These are phyloP conservation scores for Echinosophora koreensis DNA, from an alignment of 306 rosid genomes.

Conservation along the genomic window DNA sequence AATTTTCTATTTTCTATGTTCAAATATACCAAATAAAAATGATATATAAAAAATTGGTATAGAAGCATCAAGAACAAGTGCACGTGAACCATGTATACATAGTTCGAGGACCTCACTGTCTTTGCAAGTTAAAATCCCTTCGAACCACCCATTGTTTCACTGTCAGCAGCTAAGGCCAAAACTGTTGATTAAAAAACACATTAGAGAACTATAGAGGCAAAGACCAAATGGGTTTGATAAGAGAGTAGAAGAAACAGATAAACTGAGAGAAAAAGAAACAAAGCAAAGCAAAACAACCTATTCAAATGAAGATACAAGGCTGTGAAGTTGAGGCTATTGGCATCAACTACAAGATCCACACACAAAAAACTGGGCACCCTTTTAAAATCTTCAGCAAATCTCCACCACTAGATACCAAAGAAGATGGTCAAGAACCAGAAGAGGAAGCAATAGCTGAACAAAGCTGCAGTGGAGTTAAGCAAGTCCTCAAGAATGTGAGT, in stretches of 20 bases:
- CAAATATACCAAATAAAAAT: background rate
- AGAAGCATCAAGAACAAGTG: constrained; percentile 45
- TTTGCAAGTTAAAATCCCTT: constrained; percentile 37
- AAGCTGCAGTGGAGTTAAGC: constrained; percentile 54
- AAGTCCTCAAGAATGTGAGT: constrained; percentile 68
- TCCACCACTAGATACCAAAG: constrained; percentile 39
- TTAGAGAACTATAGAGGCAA: constrained; percentile 40
- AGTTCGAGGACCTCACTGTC: constrained; percentile 58
- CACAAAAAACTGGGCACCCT: constrained; percentile 53
- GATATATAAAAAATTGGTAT: background rate
- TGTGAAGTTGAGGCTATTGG: constrained; percentile 86
- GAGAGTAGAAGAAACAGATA: constrained; percentile 34
- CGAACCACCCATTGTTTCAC: constrained; percentile 52
- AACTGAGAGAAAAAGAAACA: constrained; percentile 34
- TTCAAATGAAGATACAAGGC: constrained; percentile 76
- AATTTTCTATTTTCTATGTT: constrained; percentile 36
- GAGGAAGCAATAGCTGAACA: constrained; percentile 47
- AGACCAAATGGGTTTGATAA: constrained; percentile 47
- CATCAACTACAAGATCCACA: constrained; percentile 71
- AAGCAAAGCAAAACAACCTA: constrained; percentile 18
- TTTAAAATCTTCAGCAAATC: constrained; percentile 61
- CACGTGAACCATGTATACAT: constrained; percentile 62
- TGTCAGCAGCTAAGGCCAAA: constrained; percentile 50
- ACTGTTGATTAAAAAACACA: constrained; percentile 36
- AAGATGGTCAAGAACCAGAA: constrained; percentile 46